These are phyloP conservation scores for Pichia californica DNA, from an alignment of 805 yeast genomes.

Conservation along the genomic window DNA sequence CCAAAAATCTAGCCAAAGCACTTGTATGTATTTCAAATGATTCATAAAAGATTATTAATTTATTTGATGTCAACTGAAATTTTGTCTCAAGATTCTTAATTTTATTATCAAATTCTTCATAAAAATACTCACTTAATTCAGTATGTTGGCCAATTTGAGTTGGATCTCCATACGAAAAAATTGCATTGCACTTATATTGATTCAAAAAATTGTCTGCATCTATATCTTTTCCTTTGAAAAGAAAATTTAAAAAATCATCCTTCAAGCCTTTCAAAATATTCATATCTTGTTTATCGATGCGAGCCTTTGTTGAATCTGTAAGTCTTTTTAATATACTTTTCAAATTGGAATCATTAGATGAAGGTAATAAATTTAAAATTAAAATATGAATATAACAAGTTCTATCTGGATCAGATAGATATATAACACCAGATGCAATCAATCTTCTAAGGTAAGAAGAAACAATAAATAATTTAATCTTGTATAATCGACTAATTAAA, in stretches of 20 bases:
- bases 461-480: conserved; percentile 43
- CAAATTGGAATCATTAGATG: conserved; percentile 36
- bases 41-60: conserved; percentile 12
- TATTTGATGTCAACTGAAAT: not conserved
- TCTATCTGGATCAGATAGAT: conserved; percentile 43
- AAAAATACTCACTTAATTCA: conserved; percentile 1
- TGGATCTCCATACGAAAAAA: not conserved
- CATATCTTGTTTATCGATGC: conserved; percentile 12
- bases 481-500: conserved; percentile 46
- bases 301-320: conserved; percentile 21
- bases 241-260: not conserved
- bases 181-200: not conserved
- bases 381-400: conserved; percentile 49
- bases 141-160: not conserved
- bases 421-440: conserved; percentile 82
- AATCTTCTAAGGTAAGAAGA: conserved; percentile 70
- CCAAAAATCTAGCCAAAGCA: conserved; percentile 17
- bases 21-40: conserved; percentile 15
- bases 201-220: not conserved
- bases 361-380: conserved; percentile 54
- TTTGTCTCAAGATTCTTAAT: not conserved
- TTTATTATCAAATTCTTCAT: not conserved
- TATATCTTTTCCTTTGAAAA: not conserved
- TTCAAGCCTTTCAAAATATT: not conserved
- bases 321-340: conserved; percentile 27